Conservation (phyloP, 2,329 filamentous ascomycete genomes). For the Hysterium pulicare region DNA sequence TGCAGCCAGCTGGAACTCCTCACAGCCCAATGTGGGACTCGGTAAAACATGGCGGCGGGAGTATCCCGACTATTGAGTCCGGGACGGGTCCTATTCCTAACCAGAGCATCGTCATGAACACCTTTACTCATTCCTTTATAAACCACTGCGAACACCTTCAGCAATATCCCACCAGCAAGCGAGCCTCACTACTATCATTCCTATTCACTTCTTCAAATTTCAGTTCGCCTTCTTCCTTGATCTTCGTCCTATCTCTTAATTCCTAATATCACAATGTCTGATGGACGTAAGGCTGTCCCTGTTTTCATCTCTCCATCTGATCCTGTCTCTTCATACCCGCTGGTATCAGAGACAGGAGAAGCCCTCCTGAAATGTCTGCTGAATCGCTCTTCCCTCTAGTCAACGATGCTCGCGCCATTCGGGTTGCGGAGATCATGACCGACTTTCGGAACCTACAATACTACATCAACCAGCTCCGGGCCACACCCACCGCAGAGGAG, state of each 20-base stretch:
- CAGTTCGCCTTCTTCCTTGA: conserved; percentile 10
- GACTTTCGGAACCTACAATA: conserved; percentile 61
- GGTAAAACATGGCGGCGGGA: conserved; percentile 35
- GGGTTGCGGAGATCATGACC: conserved; percentile 61
- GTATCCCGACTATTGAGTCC: conserved; percentile 33
- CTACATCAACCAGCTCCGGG: conserved; percentile 55
- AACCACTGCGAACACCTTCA: conserved; percentile 33
- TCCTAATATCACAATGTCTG: conserved; percentile 45
- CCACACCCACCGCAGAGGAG: conserved; percentile 52
- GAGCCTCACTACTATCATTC: conserved; percentile 10
- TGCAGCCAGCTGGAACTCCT: conserved; percentile 34
- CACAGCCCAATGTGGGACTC: conserved; percentile 33
- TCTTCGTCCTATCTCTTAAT: conserved; percentile 6
- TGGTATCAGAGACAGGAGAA: not conserved
- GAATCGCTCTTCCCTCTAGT: conserved; percentile 41
- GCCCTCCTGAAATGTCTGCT: conserved; percentile 8
- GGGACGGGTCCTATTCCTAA: conserved; percentile 13
- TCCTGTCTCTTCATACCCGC: not conserved
- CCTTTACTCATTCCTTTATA: conserved; percentile 28
- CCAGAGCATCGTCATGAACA: conserved; percentile 24
- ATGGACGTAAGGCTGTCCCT: conserved; percentile 50
- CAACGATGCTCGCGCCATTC: conserved; percentile 61
- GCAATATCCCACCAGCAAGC: conserved; percentile 17
- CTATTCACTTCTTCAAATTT: conserved; percentile 7
- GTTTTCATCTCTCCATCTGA: conserved; percentile 3